Evolutionary conservation across 1,284 basidiomycete species (phyloP).

Genomic region (Vanrija sp.): DNA sequence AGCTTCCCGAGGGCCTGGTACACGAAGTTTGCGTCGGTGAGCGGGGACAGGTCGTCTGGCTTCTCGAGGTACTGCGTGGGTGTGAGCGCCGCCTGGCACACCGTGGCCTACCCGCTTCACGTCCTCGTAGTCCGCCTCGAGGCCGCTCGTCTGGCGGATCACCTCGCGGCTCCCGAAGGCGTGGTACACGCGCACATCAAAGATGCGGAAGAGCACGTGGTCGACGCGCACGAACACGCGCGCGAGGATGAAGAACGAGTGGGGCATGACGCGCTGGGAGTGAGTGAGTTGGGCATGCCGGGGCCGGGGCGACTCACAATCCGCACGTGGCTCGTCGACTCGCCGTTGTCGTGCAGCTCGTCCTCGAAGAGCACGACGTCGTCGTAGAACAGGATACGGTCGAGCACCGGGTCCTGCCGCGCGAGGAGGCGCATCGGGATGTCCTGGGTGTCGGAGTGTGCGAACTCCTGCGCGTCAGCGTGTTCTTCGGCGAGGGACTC

Average conservation of each 20-base stretch:
- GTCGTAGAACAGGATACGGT: conserved; percentile 80
- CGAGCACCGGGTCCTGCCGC: conserved; percentile 68
- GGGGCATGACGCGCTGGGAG: conserved; percentile 96
- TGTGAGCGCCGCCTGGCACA: too few relatives aligned
- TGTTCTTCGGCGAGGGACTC: background rate
- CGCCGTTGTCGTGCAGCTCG: conserved; percentile 90
- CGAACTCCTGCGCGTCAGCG: conserved; percentile 45
- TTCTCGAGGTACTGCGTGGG: conserved; percentile 64
- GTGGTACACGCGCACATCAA: conserved; percentile 87
- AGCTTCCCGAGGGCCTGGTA: conserved; percentile 67
- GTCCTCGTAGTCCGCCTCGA: conserved; percentile 81
- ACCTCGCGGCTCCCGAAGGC: conserved; percentile 61
- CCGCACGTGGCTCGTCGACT: conserved; percentile 72
- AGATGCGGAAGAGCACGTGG: conserved; percentile 84
- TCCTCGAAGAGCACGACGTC: conserved; percentile 90
- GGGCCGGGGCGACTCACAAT: conserved; percentile 64
- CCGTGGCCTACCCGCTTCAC: conserved; percentile 77
- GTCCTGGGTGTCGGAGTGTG: conserved; percentile 56
- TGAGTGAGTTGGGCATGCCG: too few relatives aligned
- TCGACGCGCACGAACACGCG: conserved; percentile 95
- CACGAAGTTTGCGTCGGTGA: conserved; percentile 86
- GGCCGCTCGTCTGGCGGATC: conserved; percentile 78
- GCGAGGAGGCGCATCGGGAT: conserved; percentile 80
- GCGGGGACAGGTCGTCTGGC: conserved; percentile 77
- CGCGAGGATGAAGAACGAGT: conserved; percentile 85